Percentiles rank a stretch among this genome's conserved stretches.
Evolutionary conservation across 1,284 basidiomycete genomes (phyloP).

Genomic region (Meira miltonrushii): DNA sequence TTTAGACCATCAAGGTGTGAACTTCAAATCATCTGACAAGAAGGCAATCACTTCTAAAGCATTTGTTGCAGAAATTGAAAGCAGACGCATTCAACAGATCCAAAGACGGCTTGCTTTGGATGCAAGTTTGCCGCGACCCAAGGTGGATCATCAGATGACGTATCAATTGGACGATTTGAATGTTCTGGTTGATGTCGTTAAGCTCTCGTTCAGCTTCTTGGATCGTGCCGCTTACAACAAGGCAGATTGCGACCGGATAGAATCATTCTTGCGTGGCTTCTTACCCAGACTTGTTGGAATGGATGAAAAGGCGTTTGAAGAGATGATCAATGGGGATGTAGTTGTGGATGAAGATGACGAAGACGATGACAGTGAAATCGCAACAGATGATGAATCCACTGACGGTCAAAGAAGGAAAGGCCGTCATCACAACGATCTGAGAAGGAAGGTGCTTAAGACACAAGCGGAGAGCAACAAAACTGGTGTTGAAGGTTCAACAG

Average conservation of each 20-base stretch:
- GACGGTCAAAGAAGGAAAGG: constrained; percentile 21
- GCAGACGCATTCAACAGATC: constrained; percentile 69
- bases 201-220: constrained; percentile 82
- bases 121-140: constrained; percentile 38
- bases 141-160: constrained; percentile 63
- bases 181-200: constrained; percentile 80
- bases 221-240: constrained; percentile 71
- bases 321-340: constrained; percentile 34
- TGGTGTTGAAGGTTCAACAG: constrained; percentile 15
- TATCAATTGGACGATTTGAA: constrained; percentile 72
- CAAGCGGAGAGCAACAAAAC: constrained; percentile 30
- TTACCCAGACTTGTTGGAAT: constrained; percentile 76
- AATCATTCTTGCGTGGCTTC: constrained; percentile 78
- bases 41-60: constrained; percentile 86
- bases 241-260: constrained; percentile 74
- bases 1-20: constrained; percentile 89
- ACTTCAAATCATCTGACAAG: constrained; percentile 93
- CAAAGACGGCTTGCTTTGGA: constrained; percentile 42
- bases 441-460: constrained; percentile 31
- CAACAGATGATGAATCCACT: constrained; percentile 55
- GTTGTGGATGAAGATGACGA: constrained; percentile 22
- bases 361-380: constrained; percentile 59
- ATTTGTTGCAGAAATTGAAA: constrained; percentile 83
- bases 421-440: constrained; percentile 28
- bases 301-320: constrained; percentile 59